Conservation (phyloP, 2,329 filamentous ascomycete genomes). For the Periconia sp. region DNA sequence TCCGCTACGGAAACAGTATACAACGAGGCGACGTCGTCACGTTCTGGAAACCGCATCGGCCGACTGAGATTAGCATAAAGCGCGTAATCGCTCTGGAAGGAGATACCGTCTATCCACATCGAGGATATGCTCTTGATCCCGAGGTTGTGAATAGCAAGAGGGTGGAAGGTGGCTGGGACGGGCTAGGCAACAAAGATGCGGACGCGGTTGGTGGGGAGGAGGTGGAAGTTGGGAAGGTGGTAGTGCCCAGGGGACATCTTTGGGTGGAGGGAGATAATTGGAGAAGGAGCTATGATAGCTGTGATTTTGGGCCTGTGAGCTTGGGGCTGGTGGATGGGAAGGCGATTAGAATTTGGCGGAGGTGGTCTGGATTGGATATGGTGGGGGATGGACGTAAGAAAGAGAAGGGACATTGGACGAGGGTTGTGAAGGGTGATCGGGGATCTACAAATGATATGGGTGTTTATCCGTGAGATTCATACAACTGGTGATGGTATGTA, state of each 20-base stretch:
- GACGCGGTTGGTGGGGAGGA: constrained; percentile 21
- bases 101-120: constrained; percentile 66
- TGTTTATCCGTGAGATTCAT: not conserved
- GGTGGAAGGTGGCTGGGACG: constrained; percentile 31
- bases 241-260: constrained; percentile 81
- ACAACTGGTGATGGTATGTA: not conserved
- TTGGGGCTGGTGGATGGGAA: constrained; percentile 76
- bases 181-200: constrained; percentile 29
- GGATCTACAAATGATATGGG: no score
- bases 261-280: constrained; percentile 95
- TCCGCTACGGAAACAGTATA: constrained; percentile 22
- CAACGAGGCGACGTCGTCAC: constrained; percentile 53
- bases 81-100: constrained; percentile 81
- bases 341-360: constrained; percentile 73
- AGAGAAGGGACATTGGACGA: constrained; percentile 46
- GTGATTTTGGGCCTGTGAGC: constrained; percentile 85
- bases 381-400: constrained; percentile 60
- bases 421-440: constrained; percentile 45
- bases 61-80: constrained; percentile 77
- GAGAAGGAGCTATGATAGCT: constrained; percentile 78
- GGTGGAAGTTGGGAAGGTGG: constrained; percentile 48
- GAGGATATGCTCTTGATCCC: constrained; percentile 54
- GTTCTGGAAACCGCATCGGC: constrained; percentile 65
- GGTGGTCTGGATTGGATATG: constrained; percentile 55
- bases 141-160: constrained; percentile 10